Evolutionary conservation across 257 asterid species (phyloP).

Genomic region (Ophiorrhiza pumila): DNA sequence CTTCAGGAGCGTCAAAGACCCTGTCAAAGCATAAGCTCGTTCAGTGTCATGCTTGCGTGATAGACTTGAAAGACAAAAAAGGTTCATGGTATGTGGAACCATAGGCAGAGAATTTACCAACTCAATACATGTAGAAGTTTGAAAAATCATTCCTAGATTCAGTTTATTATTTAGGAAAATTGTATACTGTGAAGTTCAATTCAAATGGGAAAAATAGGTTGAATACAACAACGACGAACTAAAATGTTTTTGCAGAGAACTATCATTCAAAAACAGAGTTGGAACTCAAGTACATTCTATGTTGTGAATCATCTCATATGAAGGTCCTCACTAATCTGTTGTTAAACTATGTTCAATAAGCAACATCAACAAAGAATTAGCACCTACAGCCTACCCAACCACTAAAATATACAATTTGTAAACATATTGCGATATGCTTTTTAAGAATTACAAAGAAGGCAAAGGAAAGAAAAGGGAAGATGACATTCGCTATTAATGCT

Average conservation of each 20-base stretch:
- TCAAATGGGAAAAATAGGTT: not conserved
- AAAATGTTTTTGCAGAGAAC: not conserved
- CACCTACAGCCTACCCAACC: not conserved
- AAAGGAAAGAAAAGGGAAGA: not conserved
- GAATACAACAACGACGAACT: not conserved
- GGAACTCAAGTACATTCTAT: not conserved
- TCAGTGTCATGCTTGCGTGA: slow-evolving; percentile 21
- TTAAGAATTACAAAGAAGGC: not conserved
- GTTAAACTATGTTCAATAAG: not conserved
- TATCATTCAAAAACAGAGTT: not conserved
- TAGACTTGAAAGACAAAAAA: slow-evolving; percentile 11
- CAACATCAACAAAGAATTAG: not conserved
- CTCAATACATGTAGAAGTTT: slow-evolving; percentile 7
- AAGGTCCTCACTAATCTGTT: not conserved
- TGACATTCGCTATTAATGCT: not conserved
- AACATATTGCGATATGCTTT: no score
- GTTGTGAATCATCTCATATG: not conserved
- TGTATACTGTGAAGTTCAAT: not conserved
- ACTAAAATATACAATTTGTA: not conserved
- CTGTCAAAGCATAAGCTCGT: slow-evolving; percentile 39
- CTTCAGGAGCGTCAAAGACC: slow-evolving; percentile 40
- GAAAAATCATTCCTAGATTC: not conserved
- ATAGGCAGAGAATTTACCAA: slow-evolving; percentile 3
- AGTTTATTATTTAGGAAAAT: not conserved
- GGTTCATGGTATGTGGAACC: slow-evolving; percentile 10